Evolutionary conservation across 768 basidiomycete species (phyloP), one percentile per base, ranked within the genome.

Genomic region (Tulasnella sp.): DNA sequence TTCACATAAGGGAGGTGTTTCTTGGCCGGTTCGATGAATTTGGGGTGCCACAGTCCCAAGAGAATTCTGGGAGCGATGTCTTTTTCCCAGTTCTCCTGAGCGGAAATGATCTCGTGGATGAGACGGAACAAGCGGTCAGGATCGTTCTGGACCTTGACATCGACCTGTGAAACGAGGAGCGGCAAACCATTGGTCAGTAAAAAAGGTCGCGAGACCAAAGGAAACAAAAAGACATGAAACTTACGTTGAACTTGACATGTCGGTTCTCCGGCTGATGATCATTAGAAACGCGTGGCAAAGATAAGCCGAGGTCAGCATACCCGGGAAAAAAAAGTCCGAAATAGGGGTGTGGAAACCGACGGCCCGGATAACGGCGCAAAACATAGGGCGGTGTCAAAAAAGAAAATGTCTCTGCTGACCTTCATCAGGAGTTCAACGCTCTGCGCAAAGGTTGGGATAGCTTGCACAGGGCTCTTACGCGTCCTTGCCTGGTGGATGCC

Each of bases 101-200:
- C 80, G 17, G 88, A 85, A 77, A 97, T 89, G 76, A 87, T 85
- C 52, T 83, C 82, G 83, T 93, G 87, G 89, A 97, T 94, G 58
- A 96, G 85, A 31, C 83, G 81, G 84, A 96, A 97, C 39, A 97
- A 87, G n/a, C 88, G 88, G 75, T 89, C 90, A 0, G 97, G 95
- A 81, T 96, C 90, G 81, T 98, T 99, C 81, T 94, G 90, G 36
- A 91, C 88, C 84, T 99, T 99, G 81, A 97, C 93, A 82, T 99
- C 97, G 78, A 98, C 88, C 85, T 98, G 90, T 81, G 92, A 91
- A 78, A 88, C 88, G 49, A 52, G 52, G 29, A 40, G 75, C 74
- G 71, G 45, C 12, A 76, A 54, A 17, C 34, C 34, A 31, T 52
- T 42, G 31, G 34, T 64, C 31, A 22, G 38, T 40, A 31, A 17